Conservation (phyloP, 1,284 basidiomycete genomes). For the Moniliophthora roreri region DNA sequence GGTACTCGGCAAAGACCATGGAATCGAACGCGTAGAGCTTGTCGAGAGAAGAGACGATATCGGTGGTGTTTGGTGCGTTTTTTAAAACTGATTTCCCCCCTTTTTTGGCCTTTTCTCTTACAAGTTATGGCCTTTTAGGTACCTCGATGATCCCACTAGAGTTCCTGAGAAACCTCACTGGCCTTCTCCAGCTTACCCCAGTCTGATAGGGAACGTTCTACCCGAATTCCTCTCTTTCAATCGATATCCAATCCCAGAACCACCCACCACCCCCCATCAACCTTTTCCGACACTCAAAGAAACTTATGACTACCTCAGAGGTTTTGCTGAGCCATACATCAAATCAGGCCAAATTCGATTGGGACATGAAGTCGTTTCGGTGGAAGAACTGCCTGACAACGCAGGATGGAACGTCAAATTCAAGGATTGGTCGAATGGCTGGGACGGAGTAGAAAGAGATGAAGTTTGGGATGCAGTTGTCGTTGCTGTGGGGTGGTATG, state of each 20-base stretch:
- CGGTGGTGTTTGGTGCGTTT: constrained; percentile 45
- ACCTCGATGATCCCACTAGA: constrained; percentile 4
- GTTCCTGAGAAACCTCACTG: constrained; percentile 27
- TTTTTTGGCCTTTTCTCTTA: constrained; percentile 6
- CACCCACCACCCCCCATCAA: constrained; percentile 29
- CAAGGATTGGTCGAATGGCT: constrained; percentile 34
- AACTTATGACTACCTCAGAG: constrained; percentile 39
- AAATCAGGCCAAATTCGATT: constrained; percentile 35
- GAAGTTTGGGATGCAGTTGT: constrained; percentile 47
- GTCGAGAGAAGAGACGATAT: constrained; percentile 44
- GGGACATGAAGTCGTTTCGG: constrained; percentile 35
- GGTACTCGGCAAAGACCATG: constrained; percentile 24
- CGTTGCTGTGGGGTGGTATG: constrained; percentile 43
- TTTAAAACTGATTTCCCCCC: background rate
- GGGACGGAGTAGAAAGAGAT: constrained; percentile 21
- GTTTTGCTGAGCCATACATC: constrained; percentile 35
- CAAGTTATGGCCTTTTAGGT: background rate
- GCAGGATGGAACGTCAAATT: constrained; percentile 40
- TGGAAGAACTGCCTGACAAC: constrained; percentile 31
- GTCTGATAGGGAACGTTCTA: constrained; percentile 47
- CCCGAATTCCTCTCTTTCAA: constrained; percentile 47
- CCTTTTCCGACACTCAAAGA: constrained; percentile 44
- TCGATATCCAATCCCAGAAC: constrained; percentile 31
- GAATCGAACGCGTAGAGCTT: constrained; percentile 38
- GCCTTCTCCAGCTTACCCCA: constrained; percentile 45